A percentile compares a stretch with the other conserved stretches of the same genome.
Conservation (phyloP, 164 flowering plant species). For the Kalanchoe fedtschenkoi region DNA sequence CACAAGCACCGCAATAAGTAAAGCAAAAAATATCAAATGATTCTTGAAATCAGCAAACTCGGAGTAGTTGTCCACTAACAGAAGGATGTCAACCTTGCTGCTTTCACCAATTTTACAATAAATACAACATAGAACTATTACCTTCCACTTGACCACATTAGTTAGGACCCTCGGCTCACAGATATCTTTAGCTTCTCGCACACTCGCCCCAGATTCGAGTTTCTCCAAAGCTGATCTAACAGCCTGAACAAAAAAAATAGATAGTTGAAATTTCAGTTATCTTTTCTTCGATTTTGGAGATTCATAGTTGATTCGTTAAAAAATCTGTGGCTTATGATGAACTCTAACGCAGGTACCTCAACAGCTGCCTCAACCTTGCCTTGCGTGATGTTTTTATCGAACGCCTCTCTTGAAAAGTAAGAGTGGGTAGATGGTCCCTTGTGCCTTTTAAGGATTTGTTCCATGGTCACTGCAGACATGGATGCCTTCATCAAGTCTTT, state of each 20-base stretch:
- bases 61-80: too few relatives aligned
- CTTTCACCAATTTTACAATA: not conserved
- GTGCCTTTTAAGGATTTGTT: slow-evolving; percentile 32
- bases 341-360: slow-evolving; percentile 34
- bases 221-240: slow-evolving; percentile 2
- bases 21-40: not conserved
- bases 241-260: not conserved
- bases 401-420: slow-evolving; percentile 18
- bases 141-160: slow-evolving; percentile 3
- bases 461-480: slow-evolving; percentile 34
- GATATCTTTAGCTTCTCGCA: slow-evolving; percentile 6
- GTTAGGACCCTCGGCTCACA: slow-evolving; percentile 2
- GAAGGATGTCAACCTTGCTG: not conserved
- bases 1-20: not conserved
- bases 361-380: slow-evolving; percentile 73
- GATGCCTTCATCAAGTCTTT: slow-evolving; percentile 31
- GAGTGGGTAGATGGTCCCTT: slow-evolving; percentile 43
- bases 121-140: not conserved
- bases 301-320: too few relatives aligned
- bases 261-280: not conserved
- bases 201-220: slow-evolving; percentile 3
- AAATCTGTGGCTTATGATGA: too few relatives aligned
- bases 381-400: slow-evolving; percentile 45
- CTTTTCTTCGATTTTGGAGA: not conserved
- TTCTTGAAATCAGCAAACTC: not conserved